Base-by-base conservation (phyloP, 140 eudicot genomes). In the Stevia rebaudiana region DNA sequence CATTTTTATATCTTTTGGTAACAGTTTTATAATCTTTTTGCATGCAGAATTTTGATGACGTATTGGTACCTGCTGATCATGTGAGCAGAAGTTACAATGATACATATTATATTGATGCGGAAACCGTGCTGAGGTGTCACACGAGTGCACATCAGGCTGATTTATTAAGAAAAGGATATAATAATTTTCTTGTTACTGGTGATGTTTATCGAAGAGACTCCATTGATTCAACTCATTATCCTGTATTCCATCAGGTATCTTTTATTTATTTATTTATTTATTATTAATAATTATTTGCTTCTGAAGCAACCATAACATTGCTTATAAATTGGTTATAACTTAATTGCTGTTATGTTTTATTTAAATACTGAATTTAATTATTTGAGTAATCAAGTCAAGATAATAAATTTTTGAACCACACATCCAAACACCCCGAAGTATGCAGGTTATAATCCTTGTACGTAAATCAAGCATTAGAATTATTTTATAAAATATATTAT, bases 101-200 rank as follows among this genome's bases (percentile, higher is more conserved):
- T 68, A 94, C 99, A 46, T 94, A 94, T 63, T 92, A 92, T 60
- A 74, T 88, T 22, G 99, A 92, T 70, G 67, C 94, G 40, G 88
- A 83, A 78, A 92, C 95, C 4, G 99, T 92, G 50, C 59, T 94
- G 76, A 88, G 99, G 80, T 94, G 99, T 75, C 99, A 94, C 81
- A 94, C 99, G 3, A 94, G 99, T 80, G 97, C 99, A 41, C 99
- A 94, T 78, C 99, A 94, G 80, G 97, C 99, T 71, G 87, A 88
- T 72, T 72, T 94, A 60, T 57, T 94, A 54, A 76, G 95, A 60
- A 70, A 69, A 24, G 99, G 99, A 22, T 81, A 88, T 63, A 75
- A 90, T 58, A 85, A 83, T 81, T 94, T 94, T 55, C 95, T 94
- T 74, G 97, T 88, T 33, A 83, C 94, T n/a, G 99, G 99, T 66